phyloP scores from a whole-genome alignment of 2,329 filamentous ascomycete species.

The Diaporthe sp. region DNA sequence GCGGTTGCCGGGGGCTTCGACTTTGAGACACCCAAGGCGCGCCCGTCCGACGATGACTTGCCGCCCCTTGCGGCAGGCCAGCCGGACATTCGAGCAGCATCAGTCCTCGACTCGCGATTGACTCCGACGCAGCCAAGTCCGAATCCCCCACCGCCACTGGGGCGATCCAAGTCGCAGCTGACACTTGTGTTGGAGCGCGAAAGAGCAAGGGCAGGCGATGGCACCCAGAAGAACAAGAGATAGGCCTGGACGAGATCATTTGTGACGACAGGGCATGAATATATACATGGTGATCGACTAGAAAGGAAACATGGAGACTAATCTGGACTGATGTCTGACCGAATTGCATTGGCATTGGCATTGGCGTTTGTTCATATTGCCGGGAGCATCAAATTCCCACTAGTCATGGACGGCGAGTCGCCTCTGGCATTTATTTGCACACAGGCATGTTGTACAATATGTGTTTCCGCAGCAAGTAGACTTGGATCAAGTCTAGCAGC shows the following conservation, averaged over 20 bases:
- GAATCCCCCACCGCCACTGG: slow-evolving; percentile 62
- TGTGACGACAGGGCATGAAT: neutral
- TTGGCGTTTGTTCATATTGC: slow-evolving; percentile 5
- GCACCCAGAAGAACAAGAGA: slow-evolving; percentile 19
- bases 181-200: slow-evolving; percentile 70
- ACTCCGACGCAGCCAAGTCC: slow-evolving; percentile 65
- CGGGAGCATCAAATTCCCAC: neutral
- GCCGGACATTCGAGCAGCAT: slow-evolving; percentile 48
- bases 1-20: slow-evolving; percentile 47
- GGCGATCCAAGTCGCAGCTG: slow-evolving; percentile 73
- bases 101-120: slow-evolving; percentile 55
- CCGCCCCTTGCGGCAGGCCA: slow-evolving; percentile 42
- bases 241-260: neutral
- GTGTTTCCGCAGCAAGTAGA: neutral
- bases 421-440: neutral
- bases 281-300: neutral
- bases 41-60: slow-evolving; percentile 33
- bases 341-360: slow-evolving; percentile 8
- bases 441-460: neutral
- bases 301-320: neutral
- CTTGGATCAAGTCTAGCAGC: neutral
- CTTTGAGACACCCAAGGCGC: slow-evolving; percentile 44
- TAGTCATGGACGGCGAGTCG: neutral
- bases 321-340: neutral
- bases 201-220: slow-evolving; percentile 53